phyloP scores from a whole-genome alignment of 257 asterid species.

The Scutellaria baicalensis region DNA sequence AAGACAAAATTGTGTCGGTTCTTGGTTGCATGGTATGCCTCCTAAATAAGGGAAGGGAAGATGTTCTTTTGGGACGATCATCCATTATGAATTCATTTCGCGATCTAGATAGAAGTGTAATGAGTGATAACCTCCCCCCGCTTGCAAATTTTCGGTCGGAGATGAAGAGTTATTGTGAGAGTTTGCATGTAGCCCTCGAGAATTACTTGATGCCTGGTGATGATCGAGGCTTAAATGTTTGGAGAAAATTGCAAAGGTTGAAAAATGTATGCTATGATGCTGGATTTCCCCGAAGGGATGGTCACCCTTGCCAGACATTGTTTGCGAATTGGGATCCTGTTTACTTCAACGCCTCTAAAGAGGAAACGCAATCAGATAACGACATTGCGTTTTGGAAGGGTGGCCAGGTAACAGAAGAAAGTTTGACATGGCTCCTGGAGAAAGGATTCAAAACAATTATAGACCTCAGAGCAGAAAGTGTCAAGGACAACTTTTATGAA shows the following conservation, averaged over 20 bases:
- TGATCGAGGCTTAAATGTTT: constrained; percentile 57
- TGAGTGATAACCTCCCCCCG: constrained; percentile 75
- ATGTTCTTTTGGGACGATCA: constrained; percentile 78
- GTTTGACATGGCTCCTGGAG: constrained; percentile 72
- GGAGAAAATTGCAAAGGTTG: constrained; percentile 84
- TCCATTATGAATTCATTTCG: constrained; percentile 52
- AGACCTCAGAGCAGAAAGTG: constrained; percentile 87
- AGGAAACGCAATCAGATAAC: constrained; percentile 29
- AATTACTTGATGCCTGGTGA: constrained; percentile 73
- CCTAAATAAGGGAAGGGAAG: constrained; percentile 86
- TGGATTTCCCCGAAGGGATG: constrained; percentile 75
- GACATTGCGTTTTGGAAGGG: constrained; percentile 89
- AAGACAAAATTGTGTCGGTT: constrained; percentile 86
- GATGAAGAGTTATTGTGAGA: constrained; percentile 96
- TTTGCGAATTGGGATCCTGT: constrained; percentile 89
- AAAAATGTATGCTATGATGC: constrained; percentile 81
- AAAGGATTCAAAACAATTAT: constrained; percentile 77
- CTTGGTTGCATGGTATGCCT: constrained; percentile 98
- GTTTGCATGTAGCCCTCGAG: constrained; percentile 88
- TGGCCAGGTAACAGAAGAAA: constrained; percentile 91
- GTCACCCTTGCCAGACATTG: constrained; percentile 63
- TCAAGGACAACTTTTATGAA: constrained; percentile 77
- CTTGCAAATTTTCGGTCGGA: constrained; percentile 87
- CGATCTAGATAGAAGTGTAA: constrained; percentile 35
- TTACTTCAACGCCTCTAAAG: constrained; percentile 46